Percentiles rank a stretch among this genome's conserved stretches.
Conservation (phyloP, 371 early-diverging fungal genomes). For the Mortierella sp. region DNA sequence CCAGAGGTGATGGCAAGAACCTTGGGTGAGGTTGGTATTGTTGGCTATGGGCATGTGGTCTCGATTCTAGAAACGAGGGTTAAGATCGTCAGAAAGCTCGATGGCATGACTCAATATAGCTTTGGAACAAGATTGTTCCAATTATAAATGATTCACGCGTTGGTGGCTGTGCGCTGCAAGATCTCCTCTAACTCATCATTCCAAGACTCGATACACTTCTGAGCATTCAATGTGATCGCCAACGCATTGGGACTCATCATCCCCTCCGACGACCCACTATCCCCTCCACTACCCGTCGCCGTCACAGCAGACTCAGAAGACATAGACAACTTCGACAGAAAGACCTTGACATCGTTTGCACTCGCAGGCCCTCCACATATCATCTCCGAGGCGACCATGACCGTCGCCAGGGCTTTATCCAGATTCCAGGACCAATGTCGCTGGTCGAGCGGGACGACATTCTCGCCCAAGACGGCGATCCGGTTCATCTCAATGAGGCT, state of each 20-base stretch:
- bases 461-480: slow-evolving; percentile 28
- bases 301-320: not conserved
- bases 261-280: not conserved
- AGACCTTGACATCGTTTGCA: not conserved
- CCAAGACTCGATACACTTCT: slow-evolving; percentile 38
- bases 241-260: slow-evolving; percentile 3
- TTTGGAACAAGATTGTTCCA: not conserved
- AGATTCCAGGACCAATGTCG: slow-evolving; percentile 51
- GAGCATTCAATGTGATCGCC: slow-evolving; percentile 20
- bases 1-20: too few species aligned
- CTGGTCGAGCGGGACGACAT: slow-evolving; percentile 27
- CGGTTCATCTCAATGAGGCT: slow-evolving; percentile 37
- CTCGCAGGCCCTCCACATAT: slow-evolving; percentile 28
- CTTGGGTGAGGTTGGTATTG: too few species aligned
- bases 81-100: not conserved
- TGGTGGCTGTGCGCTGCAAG: slow-evolving; percentile 28
- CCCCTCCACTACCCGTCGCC: not conserved
- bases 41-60: too few species aligned
- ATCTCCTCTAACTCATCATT: slow-evolving; percentile 28
- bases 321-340: slow-evolving; percentile 14
- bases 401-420: slow-evolving; percentile 40
- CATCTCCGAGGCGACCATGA: slow-evolving; percentile 44
- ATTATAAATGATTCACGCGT: not conserved
- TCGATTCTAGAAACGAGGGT: not conserved
- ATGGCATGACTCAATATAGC: not conserved